Base-by-base conservation (phyloP, 345 rosid genomes). In the Noccaea bulbosa region DNA sequence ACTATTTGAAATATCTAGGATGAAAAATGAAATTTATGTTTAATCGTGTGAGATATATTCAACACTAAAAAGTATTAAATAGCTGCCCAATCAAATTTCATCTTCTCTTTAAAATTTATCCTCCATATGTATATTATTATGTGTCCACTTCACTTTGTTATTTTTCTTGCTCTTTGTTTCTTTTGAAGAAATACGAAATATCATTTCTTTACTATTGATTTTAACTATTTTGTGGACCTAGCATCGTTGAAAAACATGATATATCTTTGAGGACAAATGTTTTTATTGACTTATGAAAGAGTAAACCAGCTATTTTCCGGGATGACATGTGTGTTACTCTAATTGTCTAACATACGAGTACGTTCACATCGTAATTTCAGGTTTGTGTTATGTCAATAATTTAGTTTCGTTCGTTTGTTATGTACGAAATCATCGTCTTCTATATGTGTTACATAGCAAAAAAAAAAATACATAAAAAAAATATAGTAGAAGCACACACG, bases 81-180 rank as follows among this genome's bases (percentile, higher is more conserved):
- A 67, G 62, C 68, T 74, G 49, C 62, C 48, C 78, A 74, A 59
- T 66, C 67, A 50, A 74, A 57, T 14, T 73, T 0, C 24, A 41
- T 32, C 12, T 33, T 12, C 17, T 58, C 54, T 41, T 20, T 43
- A 56, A 39, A 33, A 33, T 2, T 24, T 11, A 33, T 33, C 32
- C 16, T 67, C 27, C 15, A 17, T 46, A n/a, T 11, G 48, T 17
- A n/a, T 6, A 6, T 15, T 8, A 30, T 10, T 15, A 59, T 34
- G 11, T 47, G 51, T 41, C 51, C 24, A 22, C 32, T 45, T 45
- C 35, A 65, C 14, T 22, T 45, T 46, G 38, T 50, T 37, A 37
- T 9, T 22, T 62, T 34, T 65, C 41, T 33, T 43, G 33, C 12
- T 49, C 10, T 58, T 51, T 59, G 40, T 67, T 43, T 67, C 35